A percentile compares a stretch with the other conserved stretches of the same genome.
Evolutionary conservation across 345 rosid genomes (phyloP).

Genomic region (Hypericum perforatum): DNA sequence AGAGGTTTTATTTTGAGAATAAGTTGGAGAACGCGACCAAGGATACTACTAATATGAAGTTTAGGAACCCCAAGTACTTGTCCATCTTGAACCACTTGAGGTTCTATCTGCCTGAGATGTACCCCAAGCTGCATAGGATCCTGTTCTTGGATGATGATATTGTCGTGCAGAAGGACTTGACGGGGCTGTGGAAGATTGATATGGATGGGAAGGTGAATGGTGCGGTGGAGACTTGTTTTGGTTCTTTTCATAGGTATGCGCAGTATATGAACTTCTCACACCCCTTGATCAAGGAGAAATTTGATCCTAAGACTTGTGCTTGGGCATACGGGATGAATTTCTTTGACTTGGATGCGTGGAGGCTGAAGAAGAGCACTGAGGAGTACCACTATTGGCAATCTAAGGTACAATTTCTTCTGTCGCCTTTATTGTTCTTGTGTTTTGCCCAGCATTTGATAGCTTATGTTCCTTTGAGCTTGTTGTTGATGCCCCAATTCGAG

Average conservation of each 20-base stretch:
- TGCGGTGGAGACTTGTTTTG: conserved; percentile 96
- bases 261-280: conserved; percentile 98
- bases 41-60: conserved; percentile 91
- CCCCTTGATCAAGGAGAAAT: conserved; percentile 86
- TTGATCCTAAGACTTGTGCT: conserved; percentile 94
- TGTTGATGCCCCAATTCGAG: too few relatives aligned
- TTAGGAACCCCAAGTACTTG: conserved; percentile 90
- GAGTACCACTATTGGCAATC: conserved; percentile 98
- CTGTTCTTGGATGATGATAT: conserved; percentile 90
- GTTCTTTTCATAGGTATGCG: conserved; percentile 91
- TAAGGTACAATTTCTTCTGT: conserved; percentile 37
- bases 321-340: conserved; percentile 99
- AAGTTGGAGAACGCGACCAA: conserved; percentile 88
- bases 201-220: conserved; percentile 99
- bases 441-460: not conserved
- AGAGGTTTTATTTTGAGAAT: conserved; percentile 90
- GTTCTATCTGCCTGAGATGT: conserved; percentile 93
- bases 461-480: too few relatives aligned
- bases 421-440: not conserved
- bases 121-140: conserved; percentile 76
- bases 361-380: conserved; percentile 95
- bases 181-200: conserved; percentile 88
- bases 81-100: conserved; percentile 91
- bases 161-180: conserved; percentile 93
- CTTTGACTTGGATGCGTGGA: conserved; percentile 99